phyloP scores from a whole-genome alignment of 2,329 filamentous ascomycete species.

The Phyllosticta citrichinensis region DNA sequence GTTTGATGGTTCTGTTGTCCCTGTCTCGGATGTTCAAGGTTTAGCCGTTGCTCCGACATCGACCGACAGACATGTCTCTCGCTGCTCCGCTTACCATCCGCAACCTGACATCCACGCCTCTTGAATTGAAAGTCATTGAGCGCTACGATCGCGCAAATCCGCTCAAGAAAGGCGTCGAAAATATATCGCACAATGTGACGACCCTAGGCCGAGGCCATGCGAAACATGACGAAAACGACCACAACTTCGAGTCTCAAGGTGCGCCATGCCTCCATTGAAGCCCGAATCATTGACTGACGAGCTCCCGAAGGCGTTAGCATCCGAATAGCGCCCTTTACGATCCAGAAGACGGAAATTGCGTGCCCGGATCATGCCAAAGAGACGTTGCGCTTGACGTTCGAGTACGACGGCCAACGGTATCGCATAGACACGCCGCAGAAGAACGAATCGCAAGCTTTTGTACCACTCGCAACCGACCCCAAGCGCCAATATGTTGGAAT shows the following conservation, averaged over 20 bases:
- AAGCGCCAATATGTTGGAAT: slow-evolving; percentile 32
- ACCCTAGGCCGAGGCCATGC: slow-evolving; percentile 23
- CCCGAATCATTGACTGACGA: not conserved
- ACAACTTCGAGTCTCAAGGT: slow-evolving; percentile 47
- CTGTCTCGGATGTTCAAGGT: not conserved
- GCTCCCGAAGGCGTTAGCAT: slow-evolving; percentile 45
- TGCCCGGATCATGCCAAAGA: slow-evolving; percentile 50
- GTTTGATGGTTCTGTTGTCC: not conserved
- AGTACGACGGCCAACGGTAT: slow-evolving; percentile 54
- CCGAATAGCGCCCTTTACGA: slow-evolving; percentile 57
- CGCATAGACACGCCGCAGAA: slow-evolving; percentile 57
- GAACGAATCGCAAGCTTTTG: slow-evolving; percentile 27
- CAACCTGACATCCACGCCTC: slow-evolving; percentile 65
- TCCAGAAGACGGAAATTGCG: slow-evolving; percentile 51
- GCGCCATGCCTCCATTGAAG: not conserved
- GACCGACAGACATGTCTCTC: slow-evolving; percentile 3
- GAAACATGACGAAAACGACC: slow-evolving; percentile 43
- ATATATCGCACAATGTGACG: slow-evolving; percentile 7
- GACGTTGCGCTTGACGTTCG: slow-evolving; percentile 64
- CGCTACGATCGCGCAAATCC: slow-evolving; percentile 53
- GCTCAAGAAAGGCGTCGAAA: slow-evolving; percentile 20
- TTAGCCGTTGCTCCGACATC: slow-evolving; percentile 7
- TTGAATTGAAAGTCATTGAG: slow-evolving; percentile 65
- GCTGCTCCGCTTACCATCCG: slow-evolving; percentile 54
- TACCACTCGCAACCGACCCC: slow-evolving; percentile 29